Base-by-base conservation (phyloP, 441 rosid genomes). In the Geranium incanum region DNA sequence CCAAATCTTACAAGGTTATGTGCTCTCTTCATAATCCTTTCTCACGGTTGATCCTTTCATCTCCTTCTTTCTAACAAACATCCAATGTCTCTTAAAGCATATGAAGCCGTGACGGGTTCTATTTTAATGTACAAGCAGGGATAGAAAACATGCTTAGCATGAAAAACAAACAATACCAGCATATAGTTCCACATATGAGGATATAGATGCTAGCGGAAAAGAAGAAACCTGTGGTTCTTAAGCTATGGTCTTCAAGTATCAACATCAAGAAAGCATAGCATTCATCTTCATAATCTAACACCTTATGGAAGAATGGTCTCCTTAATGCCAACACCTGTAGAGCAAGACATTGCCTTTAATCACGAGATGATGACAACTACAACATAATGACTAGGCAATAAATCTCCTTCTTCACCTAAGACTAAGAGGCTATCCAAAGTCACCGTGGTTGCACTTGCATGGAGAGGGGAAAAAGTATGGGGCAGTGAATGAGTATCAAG, bases 221-320 rank as follows among this genome's bases (percentile, higher is more conserved):
- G 13, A 67, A 59, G 16, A 48, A 78, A 95, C 99, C 99, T 83
- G 99, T 90, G 62, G 88, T 95, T 71, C 97, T 82, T 73, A 95
- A 85, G 85, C 99, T 92, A 79, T 92, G 99, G 55, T 87, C 84
- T 82, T 95, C 99, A 3, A 95, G 97, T 65, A 90, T 81, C 79
- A 90, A 82, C 98, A 90, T 90, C 74, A 95, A 86, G 77, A 87
- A 74, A 75, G 93, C 90, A 78, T 84, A 95, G 87, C 91, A 95
- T 70, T 95, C 99, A 78, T 95, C 99, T 70, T 95, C 99, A 59
- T 84, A 88, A 79, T 95, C 98, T 73, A 95, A 84, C 55, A 95
- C 83, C 71, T 85, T 95, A 70, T 95, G 99, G 11, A 95, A 87
- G 70, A 95, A 78, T 0, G 99, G 94, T 77, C 97, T 86, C 78